Evolutionary conservation across 495 filamentous ascomycete species (phyloP), one percentile per base, ranked within the genome.

Genomic region (Margaritispora aquatica): DNA sequence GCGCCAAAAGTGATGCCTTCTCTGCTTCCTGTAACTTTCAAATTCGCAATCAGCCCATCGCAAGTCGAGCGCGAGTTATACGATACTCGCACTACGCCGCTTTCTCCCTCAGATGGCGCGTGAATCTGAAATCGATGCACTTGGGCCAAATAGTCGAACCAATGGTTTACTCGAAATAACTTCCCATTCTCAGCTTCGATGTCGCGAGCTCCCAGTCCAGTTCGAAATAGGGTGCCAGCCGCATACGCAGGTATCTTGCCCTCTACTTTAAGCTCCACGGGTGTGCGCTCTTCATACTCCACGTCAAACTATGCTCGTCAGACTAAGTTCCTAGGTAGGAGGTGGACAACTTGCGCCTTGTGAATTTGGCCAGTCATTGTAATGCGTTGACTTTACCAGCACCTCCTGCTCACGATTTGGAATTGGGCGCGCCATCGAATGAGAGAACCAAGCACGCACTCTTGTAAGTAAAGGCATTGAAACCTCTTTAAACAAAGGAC

Each of bases 81-180:
- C n/a, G 77, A 71, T 3, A 91, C 83, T 24, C 71, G 70, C 1
- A 72, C 72, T 1, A 66, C 23, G 1, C 64, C 24, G 1, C 51
- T 15, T 20, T 71, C 51, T 9, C 49, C 49, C 19, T 59, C 63
- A 3, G 38, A 10, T 13, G 73, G 56, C n/a, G 61, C 60, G 15
- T 47, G 34, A 20, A 70, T 63, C 55, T 26, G 70, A 72, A 93
- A 92, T 20, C 82, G 81, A 63, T 91, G 88, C 1, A 82, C 82
- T 59, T 89, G 86, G n/a, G 77, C 78, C 41, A 90, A 82, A 17
- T 86, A 83, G 68, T 92, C 86, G 60, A 92, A 89, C 89, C 88
- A 93, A 66, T 93, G 89, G 0, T 72, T 78, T 8, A 82, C 71
- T 26, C 73, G 69, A 61, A 82, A 83, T 0, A 77, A 80, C 1